phyloP scores from a whole-genome alignment of 1,284 basidiomycete genomes.

The Ustilago esculenta region DNA sequence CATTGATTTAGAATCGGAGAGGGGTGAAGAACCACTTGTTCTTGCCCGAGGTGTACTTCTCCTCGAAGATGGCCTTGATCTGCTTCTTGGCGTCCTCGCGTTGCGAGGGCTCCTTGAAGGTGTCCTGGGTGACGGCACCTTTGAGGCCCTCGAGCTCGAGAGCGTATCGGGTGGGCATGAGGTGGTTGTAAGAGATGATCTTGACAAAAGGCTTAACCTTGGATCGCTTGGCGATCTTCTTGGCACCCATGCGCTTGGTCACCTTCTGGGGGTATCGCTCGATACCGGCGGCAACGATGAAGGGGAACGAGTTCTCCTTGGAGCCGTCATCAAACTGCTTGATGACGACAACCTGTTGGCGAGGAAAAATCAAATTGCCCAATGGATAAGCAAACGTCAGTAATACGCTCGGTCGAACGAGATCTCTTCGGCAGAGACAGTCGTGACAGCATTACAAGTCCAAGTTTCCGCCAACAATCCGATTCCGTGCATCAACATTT shows the following conservation, averaged over 20 bases:
- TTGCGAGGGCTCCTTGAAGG: constrained; percentile 66
- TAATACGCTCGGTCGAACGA: too few species aligned
- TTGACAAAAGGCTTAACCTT: constrained; percentile 68
- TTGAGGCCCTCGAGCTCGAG: constrained; percentile 67
- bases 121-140: constrained; percentile 63
- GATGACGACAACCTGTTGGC: constrained; percentile 65
- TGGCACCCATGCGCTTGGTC: constrained; percentile 66
- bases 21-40: constrained; percentile 68
- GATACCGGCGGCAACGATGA: constrained; percentile 65
- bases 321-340: constrained; percentile 67
- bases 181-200: constrained; percentile 68
- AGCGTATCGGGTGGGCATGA: constrained; percentile 67
- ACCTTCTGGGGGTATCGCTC: constrained; percentile 67
- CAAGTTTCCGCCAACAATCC: too few species aligned
- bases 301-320: constrained; percentile 66
- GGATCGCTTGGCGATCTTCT: constrained; percentile 67
- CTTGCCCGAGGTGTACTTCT: constrained; percentile 67
- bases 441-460: too few species aligned
- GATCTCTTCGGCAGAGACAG: too few species aligned
- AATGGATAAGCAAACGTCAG: constrained; percentile 4
- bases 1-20: constrained; percentile 62
- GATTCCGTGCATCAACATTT: too few species aligned
- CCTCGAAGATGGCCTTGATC: constrained; percentile 67
- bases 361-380: not conserved
- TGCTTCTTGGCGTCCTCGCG: constrained; percentile 66